Percentiles rank a stretch among this genome's conserved stretches.
Conservation (phyloP, 2,329 filamentous ascomycete species). For the Metarhizium robertsii region DNA sequence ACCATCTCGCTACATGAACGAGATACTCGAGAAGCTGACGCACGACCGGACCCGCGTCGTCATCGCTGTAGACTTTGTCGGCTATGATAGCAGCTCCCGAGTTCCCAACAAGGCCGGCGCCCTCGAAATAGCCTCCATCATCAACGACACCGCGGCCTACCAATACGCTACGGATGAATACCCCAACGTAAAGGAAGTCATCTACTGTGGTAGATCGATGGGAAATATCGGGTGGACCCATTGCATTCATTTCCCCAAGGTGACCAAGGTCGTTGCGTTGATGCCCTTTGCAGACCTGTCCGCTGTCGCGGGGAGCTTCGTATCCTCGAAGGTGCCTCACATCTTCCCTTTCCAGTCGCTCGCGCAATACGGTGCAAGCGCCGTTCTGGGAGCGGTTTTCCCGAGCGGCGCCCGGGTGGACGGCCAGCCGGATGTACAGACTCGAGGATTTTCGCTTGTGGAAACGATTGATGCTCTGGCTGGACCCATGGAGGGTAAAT, state of each 20-base stretch:
- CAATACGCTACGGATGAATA: background rate
- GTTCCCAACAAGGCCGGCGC: background rate
- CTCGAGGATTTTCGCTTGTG: background rate
- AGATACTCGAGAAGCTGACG: background rate
- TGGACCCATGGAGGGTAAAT: background rate
- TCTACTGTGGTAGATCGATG: background rate
- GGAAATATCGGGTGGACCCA: background rate
- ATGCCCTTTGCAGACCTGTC: too few species aligned
- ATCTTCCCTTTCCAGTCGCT: background rate
- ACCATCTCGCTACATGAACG: background rate
- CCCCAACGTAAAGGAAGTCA: background rate
- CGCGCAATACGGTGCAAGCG: too few species aligned
- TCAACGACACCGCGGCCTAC: background rate
- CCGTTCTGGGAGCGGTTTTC: background rate
- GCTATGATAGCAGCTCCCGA: background rate
- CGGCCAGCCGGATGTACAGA: background rate
- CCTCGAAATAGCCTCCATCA: background rate
- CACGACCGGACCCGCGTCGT: background rate
- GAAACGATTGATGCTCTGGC: background rate
- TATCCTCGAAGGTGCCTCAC: background rate
- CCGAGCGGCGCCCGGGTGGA: background rate
- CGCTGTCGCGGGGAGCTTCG: too few species aligned
- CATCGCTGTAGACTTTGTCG: conserved; percentile 1
- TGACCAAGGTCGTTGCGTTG: background rate
- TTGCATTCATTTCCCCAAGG: background rate